Conservation (phyloP, 306 rosid genomes). For the Dalbergia cultrata region DNA sequence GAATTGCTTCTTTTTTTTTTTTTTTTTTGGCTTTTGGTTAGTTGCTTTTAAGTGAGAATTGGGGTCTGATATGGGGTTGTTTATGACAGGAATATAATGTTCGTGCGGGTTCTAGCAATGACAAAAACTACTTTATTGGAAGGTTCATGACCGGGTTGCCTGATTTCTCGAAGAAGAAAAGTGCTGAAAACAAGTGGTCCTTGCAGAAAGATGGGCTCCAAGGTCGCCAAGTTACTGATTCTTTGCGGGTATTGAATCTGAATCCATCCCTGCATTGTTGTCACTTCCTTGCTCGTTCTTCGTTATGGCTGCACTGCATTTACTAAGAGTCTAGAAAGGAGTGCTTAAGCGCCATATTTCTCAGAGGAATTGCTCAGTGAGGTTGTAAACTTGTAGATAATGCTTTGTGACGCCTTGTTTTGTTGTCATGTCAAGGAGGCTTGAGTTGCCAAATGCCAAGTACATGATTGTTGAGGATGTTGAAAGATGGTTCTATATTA, state of each 20-base stretch:
- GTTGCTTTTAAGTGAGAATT: neutral
- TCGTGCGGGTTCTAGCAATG: constrained; percentile 76
- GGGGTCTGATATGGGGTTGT: neutral
- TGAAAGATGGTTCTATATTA: neutral
- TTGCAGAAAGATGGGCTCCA: constrained; percentile 84
- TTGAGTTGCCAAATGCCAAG: constrained; percentile 24
- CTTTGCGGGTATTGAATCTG: constrained; percentile 70
- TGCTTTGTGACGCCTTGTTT: constrained; percentile 7
- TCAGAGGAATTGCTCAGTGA: neutral
- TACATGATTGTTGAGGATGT: constrained; percentile 16
- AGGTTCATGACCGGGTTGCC: constrained; percentile 89
- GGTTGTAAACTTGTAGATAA: neutral
- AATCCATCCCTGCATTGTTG: neutral
- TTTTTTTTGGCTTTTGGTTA: neutral
- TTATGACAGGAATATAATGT: constrained; percentile 83
- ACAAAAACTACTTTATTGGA: constrained; percentile 82
- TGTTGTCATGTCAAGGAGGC: neutral
- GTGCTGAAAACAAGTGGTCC: constrained; percentile 90
- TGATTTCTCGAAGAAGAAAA: constrained; percentile 86
- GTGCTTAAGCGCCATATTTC: constrained; percentile 11
- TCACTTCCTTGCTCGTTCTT: neutral
- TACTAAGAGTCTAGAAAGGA: neutral
- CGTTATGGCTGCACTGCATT: constrained; percentile 2
- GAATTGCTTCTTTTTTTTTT: neutral
- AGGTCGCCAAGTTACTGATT: constrained; percentile 79